phyloP scores from a whole-genome alignment of 2,329 filamentous ascomycete species.

The Mycosphaerella sp. region DNA sequence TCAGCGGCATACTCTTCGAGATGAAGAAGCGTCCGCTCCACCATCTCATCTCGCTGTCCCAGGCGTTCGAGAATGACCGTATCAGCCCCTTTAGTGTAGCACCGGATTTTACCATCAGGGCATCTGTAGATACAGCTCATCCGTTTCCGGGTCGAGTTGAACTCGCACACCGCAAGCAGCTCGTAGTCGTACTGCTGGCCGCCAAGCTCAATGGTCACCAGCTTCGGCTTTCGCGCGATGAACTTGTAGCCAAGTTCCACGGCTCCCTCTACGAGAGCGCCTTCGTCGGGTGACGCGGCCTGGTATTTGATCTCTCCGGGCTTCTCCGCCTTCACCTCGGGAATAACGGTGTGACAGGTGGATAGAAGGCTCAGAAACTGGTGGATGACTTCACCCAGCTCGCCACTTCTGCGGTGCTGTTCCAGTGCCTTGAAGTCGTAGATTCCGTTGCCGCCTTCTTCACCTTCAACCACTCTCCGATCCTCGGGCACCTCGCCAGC shows the following conservation, averaged over 20 bases:
- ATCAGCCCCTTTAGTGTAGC: slow-evolving; percentile 95
- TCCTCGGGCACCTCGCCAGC: slow-evolving; percentile 89
- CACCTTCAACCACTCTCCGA: slow-evolving; percentile 64
- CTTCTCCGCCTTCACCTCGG: slow-evolving; percentile 73
- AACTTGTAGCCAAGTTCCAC: slow-evolving; percentile 82
- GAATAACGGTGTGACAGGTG: slow-evolving; percentile 96
- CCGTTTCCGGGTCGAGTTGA: slow-evolving; percentile 93
- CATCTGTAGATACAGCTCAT: slow-evolving; percentile 98
- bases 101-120: slow-evolving; percentile 87
- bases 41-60: slow-evolving; percentile 67
- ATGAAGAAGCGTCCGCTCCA: slow-evolving; percentile 85
- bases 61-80: slow-evolving; percentile 94
- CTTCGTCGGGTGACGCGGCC: slow-evolving; percentile 93
- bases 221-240: slow-evolving; percentile 77
- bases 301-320: slow-evolving; percentile 88
- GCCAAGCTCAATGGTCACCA: slow-evolving; percentile 74
- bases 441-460: slow-evolving; percentile 70
- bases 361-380: slow-evolving; percentile 83
- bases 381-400: slow-evolving; percentile 58
- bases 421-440: slow-evolving; percentile 74
- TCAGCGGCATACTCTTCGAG: slow-evolving; percentile 99
- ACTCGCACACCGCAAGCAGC: slow-evolving; percentile 93
- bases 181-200: slow-evolving; percentile 76
- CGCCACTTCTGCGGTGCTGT: slow-evolving; percentile 55
- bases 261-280: slow-evolving; percentile 90